Evolutionary conservation across 2,329 filamentous ascomycete species (phyloP).

Genomic region (Xylariaceae sp.): DNA sequence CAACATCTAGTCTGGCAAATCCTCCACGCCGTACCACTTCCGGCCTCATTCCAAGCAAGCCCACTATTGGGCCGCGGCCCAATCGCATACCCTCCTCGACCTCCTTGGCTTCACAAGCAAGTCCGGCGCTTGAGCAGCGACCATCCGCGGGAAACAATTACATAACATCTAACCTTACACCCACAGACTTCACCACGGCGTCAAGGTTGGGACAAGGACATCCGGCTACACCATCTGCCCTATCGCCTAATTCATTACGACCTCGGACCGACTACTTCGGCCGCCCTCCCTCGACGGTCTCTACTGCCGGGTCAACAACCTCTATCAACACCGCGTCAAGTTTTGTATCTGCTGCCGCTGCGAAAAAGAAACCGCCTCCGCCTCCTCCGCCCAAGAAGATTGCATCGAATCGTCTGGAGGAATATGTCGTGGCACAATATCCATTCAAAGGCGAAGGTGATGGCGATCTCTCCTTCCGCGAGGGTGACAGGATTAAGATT

Average conservation of each 20-base stretch:
- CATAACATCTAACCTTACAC: constrained; percentile 27
- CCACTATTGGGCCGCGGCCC: constrained; percentile 30
- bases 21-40: constrained; percentile 40
- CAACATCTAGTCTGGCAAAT: constrained; percentile 30
- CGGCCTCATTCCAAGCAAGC: constrained; percentile 39
- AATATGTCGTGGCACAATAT: constrained; percentile 71
- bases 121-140: constrained; percentile 20
- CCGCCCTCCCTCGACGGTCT: constrained; percentile 23
- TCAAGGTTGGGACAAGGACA: constrained; percentile 37
- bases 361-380: constrained; percentile 74
- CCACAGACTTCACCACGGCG: constrained; percentile 46
- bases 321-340: constrained; percentile 27
- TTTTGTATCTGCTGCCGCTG: constrained; percentile 30
- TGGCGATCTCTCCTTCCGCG: constrained; percentile 71
- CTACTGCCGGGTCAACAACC: constrained; percentile 25
- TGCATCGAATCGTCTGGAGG: constrained; percentile 44
- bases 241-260: constrained; percentile 29
- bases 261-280: constrained; percentile 33
- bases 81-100: constrained; percentile 37
- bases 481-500: constrained; percentile 75
- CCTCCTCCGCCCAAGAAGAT: constrained; percentile 65
- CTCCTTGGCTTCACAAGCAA: constrained; percentile 35
- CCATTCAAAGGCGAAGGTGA: constrained; percentile 67
- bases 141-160: constrained; percentile 24
- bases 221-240: constrained; percentile 25